Evolutionary conservation across 163 green algal genomes (phyloP).

Genomic region (Volvox carteri): DNA sequence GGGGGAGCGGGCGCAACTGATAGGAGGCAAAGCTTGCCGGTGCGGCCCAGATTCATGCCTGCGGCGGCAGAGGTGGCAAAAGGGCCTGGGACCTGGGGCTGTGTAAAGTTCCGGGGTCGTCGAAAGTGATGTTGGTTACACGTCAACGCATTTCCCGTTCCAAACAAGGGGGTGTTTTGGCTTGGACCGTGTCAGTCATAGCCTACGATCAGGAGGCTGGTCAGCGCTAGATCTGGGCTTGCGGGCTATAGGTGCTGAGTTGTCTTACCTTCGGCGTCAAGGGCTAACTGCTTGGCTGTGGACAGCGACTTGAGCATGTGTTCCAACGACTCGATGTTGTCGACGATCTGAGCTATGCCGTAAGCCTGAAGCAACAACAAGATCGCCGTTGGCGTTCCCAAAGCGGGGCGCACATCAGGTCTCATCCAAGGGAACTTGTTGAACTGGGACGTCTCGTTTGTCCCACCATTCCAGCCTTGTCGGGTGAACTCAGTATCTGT

Average conservation of each 20-base stretch:
- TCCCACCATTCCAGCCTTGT: slow-evolving; percentile 6
- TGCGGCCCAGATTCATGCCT: slow-evolving; percentile 38
- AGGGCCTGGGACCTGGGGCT: too few species aligned
- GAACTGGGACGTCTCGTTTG: not conserved
- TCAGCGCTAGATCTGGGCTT: too few species aligned
- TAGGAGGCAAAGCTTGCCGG: slow-evolving; percentile 41
- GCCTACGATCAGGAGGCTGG: too few species aligned
- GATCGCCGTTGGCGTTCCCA: too few species aligned
- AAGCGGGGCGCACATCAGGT: too few species aligned
- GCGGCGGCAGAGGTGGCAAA: not conserved
- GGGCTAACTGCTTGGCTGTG: not conserved
- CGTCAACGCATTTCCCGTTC: too few species aligned
- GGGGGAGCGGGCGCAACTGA: slow-evolving; percentile 7
- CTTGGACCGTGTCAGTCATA: too few species aligned
- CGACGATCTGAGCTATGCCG: slow-evolving; percentile 42
- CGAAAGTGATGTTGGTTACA: too few species aligned
- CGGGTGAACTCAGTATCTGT: not conserved
- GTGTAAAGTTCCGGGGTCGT: too few species aligned
- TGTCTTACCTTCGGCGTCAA: slow-evolving; percentile 30
- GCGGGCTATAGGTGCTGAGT: too few species aligned
- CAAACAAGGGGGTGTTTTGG: too few species aligned
- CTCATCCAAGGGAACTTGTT: too few species aligned
- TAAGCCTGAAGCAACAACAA: slow-evolving; percentile 20
- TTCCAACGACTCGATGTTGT: slow-evolving; percentile 25
- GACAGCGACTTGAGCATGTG: slow-evolving; percentile 25